A percentile compares a stretch with the other conserved stretches of the same genome.
Conservation (phyloP, 2,329 filamentous ascomycete genomes). For the Fusarium nodosum region DNA sequence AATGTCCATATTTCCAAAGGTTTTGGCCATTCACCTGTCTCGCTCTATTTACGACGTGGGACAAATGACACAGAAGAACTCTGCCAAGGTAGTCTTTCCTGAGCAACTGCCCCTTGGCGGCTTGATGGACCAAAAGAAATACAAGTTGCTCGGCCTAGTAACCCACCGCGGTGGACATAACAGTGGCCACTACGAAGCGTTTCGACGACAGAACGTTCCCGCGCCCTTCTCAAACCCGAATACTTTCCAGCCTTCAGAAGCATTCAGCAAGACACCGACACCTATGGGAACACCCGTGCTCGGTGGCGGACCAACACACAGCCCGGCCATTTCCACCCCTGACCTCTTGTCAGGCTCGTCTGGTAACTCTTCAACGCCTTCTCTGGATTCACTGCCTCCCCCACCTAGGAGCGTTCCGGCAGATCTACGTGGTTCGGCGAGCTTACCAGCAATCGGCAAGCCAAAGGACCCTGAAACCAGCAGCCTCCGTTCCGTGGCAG, state of each 20-base stretch:
- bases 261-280: conserved; percentile 75
- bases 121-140: conserved; percentile 81
- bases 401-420: conserved; percentile 53
- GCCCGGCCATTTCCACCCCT: conserved; percentile 62
- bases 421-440: conserved; percentile 48
- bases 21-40: conserved; percentile 92
- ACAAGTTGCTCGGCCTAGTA: conserved; percentile 87
- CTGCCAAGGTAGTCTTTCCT: conserved; percentile 92
- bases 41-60: conserved; percentile 89
- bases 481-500: conserved; percentile 69
- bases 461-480: conserved; percentile 63
- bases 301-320: conserved; percentile 55
- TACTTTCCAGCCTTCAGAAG: conserved; percentile 80
- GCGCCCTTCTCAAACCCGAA: conserved; percentile 86
- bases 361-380: conserved; percentile 55
- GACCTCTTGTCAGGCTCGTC: conserved; percentile 61
- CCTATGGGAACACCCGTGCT: conserved; percentile 64
- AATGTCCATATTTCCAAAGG: conserved; percentile 87
- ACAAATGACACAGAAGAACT: conserved; percentile 87
- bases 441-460: conserved; percentile 49
- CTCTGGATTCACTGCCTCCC: conserved; percentile 53
- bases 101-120: conserved; percentile 87
- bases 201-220: conserved; percentile 85
- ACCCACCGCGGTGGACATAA: conserved; percentile 97
- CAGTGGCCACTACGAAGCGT: conserved; percentile 97